Evolutionary conservation across 75 land plant genomes (phyloP), one percentile per base, ranked within the genome.

Genomic region (Ceratopteris richardii): DNA sequence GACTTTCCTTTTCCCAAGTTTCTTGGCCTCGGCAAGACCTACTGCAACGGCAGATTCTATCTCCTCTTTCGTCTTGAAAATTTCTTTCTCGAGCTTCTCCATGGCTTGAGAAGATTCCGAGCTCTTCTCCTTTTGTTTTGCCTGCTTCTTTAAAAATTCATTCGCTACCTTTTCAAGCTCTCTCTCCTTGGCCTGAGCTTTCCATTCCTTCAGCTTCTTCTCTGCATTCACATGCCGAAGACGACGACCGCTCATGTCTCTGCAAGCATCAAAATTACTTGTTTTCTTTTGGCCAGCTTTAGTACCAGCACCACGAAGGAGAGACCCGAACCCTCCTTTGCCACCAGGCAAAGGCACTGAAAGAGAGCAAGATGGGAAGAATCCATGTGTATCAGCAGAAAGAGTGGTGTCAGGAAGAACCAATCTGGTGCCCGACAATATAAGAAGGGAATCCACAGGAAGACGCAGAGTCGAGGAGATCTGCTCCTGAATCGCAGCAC

Each of bases 281-380:
- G 96, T 95, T 80, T 95, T 95, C 84, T 95, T 95, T 79, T 94
- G 98, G 24, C 98, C 90, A 2, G 96, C 98, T 68, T 95, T 95
- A 7, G 99, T 83, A 14, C 83, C 96, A 9, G 96, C 96, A 16
- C 92, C 96, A 9, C 99, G 71, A 1, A 95, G 88, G 1, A 95
- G 76, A 1, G 99, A 95, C 1, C 99, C 99, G 31, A 95, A 95
- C 51, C 99, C 99, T 14, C 99, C 99, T 71, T 95, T 95, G 7
- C 99, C 99, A 10, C 86, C 99, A 25, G 64, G 65, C 31, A 93
- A 73, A 0, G 83, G 82, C 23, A 71, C 63, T n/a, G 71, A 33
- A 27, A 93, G 50, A 24, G 58, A 18, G 41, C 70, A 58, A 6
- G 77, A 56, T 9, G 85, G 85, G 58, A 71, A 80, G 1, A 68